Evolutionary conservation across 805 yeast genomes (phyloP).

Genomic region (Saccharomyces cerevisiae): DNA sequence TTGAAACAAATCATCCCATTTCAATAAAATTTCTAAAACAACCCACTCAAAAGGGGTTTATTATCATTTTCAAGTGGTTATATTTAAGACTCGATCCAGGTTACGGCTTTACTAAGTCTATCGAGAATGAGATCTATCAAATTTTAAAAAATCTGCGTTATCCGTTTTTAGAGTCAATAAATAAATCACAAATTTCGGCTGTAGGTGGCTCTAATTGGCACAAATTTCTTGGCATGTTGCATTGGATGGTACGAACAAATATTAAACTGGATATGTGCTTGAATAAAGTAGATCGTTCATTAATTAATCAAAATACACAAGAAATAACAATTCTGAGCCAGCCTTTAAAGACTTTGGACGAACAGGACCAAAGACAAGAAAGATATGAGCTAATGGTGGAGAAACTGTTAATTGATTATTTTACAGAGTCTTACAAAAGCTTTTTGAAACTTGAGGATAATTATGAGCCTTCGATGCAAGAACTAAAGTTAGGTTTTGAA

Average conservation of each 20-base stretch:
- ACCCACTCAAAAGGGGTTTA: slow-evolving; percentile 86
- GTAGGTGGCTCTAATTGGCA: slow-evolving; percentile 91
- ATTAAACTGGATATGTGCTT: slow-evolving; percentile 32
- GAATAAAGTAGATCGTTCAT: slow-evolving; percentile 16
- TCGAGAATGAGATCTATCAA: slow-evolving; percentile 68
- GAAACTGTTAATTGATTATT: slow-evolving; percentile 48
- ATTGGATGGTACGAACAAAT: slow-evolving; percentile 67
- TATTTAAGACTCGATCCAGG: slow-evolving; percentile 75
- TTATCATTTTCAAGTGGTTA: slow-evolving; percentile 68
- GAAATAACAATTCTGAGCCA: slow-evolving; percentile 23
- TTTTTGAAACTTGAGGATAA: slow-evolving; percentile 61
- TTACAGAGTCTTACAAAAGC: slow-evolving; percentile 56
- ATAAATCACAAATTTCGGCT: slow-evolving; percentile 79
- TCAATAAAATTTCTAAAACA: slow-evolving; percentile 54
- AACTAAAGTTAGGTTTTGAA: slow-evolving; percentile 50
- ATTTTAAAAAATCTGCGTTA: slow-evolving; percentile 59
- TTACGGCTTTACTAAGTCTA: slow-evolving; percentile 54
- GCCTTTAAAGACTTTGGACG: slow-evolving; percentile 21
- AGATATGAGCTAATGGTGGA: slow-evolving; percentile 33
- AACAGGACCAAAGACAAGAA: slow-evolving; percentile 27
- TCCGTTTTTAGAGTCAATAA: slow-evolving; percentile 73
- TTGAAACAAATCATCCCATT: slow-evolving; percentile 64
- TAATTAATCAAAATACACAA: slow-evolving; percentile 24
- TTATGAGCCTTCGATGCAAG: slow-evolving; percentile 44
- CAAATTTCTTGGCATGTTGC: slow-evolving; percentile 67